These are phyloP conservation scores for Fusarium metavorans DNA, from an alignment of 2,329 filamentous ascomycete genomes.

Conservation along the genomic window DNA sequence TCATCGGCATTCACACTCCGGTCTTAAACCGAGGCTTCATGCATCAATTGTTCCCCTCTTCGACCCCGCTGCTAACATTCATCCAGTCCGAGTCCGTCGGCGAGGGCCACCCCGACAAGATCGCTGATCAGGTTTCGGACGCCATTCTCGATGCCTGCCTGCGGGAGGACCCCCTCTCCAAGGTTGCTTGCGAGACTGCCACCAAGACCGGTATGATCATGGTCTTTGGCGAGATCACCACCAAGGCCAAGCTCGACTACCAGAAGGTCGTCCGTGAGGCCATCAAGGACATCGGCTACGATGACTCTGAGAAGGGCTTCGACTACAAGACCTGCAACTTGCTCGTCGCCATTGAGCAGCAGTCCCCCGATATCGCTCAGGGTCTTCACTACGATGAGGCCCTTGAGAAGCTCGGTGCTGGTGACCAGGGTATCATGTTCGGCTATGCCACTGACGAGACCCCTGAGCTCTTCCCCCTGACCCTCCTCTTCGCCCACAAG, in stretches of 20 bases:
- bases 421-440: constrained; percentile 99
- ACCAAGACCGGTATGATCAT: constrained; percentile 99
- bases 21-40: constrained; percentile 13
- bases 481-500: constrained; percentile 93
- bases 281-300: constrained; percentile 99
- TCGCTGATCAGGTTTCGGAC: constrained; percentile 98
- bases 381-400: constrained; percentile 98
- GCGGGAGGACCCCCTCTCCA: constrained; percentile 93
- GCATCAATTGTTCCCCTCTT: constrained; percentile 2
- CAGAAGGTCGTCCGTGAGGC: constrained; percentile 94
- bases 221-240: constrained; percentile 99
- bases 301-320: constrained; percentile 96
- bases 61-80: constrained; percentile 40
- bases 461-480: constrained; percentile 94
- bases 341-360: constrained; percentile 98
- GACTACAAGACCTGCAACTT: constrained; percentile 99
- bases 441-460: constrained; percentile 99
- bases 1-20: constrained; percentile 5
- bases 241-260: constrained; percentile 96
- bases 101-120: constrained; percentile 96
- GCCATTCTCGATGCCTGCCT: constrained; percentile 98
- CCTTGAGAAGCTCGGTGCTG: constrained; percentile 96
- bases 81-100: constrained; percentile 84
- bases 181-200: constrained; percentile 98
- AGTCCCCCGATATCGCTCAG: constrained; percentile 98